Evolutionary conservation across 352 stramenopile genomes (phyloP).

Genomic region (Phytophthora sp.): DNA sequence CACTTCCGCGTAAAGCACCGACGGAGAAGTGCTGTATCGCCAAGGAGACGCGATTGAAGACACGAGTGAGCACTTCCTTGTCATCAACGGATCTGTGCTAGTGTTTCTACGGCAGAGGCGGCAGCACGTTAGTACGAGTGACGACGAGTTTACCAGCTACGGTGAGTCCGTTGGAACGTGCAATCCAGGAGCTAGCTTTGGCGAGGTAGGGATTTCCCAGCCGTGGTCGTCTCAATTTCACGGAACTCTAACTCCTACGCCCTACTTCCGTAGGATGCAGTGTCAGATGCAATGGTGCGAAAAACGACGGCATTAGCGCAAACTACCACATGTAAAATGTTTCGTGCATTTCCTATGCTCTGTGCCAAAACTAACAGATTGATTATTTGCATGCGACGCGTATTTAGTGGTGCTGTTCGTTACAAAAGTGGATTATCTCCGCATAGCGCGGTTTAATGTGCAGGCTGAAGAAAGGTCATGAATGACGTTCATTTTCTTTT

Average conservation of each 20-base stretch:
- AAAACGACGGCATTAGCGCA: slow-evolving; percentile 47
- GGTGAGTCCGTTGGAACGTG: slow-evolving; percentile 48
- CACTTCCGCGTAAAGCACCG: slow-evolving; percentile 43
- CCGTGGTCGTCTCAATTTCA: too few species aligned
- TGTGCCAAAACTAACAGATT: not conserved
- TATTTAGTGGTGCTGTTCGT: slow-evolving; percentile 36
- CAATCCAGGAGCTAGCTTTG: slow-evolving; percentile 39
- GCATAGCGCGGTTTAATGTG: slow-evolving; percentile 44
- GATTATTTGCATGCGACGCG: not conserved
- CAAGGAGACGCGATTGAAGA: slow-evolving; percentile 49
- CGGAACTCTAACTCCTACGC: too few species aligned
- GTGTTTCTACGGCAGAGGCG: slow-evolving; percentile 41
- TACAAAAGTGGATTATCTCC: slow-evolving; percentile 46
- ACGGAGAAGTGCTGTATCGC: slow-evolving; percentile 50
- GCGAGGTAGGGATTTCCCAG: slow-evolving; percentile 45
- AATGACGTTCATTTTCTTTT: not conserved
- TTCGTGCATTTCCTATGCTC: not conserved
- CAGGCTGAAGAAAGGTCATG: slow-evolving; percentile 17
- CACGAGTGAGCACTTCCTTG: slow-evolving; percentile 44
- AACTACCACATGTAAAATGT: slow-evolving; percentile 41
- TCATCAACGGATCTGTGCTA: slow-evolving; percentile 48
- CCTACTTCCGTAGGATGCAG: slow-evolving; percentile 39
- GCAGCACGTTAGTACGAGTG: slow-evolving; percentile 2
- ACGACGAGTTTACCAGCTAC: slow-evolving; percentile 22
- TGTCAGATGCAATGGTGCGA: slow-evolving; percentile 36